Evolutionary conservation across 257 asterid genomes (phyloP), one percentile per base, ranked within the genome.

Genomic region (Scutellaria barbata): DNA sequence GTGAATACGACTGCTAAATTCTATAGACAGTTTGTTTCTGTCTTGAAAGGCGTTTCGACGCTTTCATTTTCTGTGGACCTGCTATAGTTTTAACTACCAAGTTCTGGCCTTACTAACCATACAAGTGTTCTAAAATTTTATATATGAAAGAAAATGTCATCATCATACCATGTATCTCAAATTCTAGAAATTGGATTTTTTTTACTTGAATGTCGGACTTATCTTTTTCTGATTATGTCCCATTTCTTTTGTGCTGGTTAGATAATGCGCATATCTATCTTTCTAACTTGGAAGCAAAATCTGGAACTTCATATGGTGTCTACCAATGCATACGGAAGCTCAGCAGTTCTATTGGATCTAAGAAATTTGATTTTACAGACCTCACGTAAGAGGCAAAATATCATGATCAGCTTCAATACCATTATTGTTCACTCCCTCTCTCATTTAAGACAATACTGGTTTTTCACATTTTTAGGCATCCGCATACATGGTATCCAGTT

Each of bases 401-500:
- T 39, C 45, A 55, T 18, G 20, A 43, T 81, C 68, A 50, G 71
- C 16, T 63, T 68, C 56, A 56, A 72, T 13, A 53, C 53, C 68
- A 46, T 70, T 48, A 35, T 58, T 17, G 62, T 25, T 65, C 56
- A 30, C 22, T 55, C 63, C 13, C 55, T 48, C 17, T 76, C 7
- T 37, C 63, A n/a, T 18, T 33, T 55, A 33, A 13, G 5, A 14
- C 10, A 6, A 4, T 33, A 39, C 73, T 76, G 18, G 14, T 33
- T 76, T 20, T 64, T 51, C 71, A 42, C 70, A 73, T 67, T 68
- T 22, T 63, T 74, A 94, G 99, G 84, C 74, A 76, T 61, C 99
- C 99, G 4, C 96, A 94, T 75, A 76, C 92, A 72, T 94, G 99
- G 99, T 94, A 91, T 64, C 98, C 98, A 54, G 64, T 72, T 60